A percentile compares a stretch with the other conserved stretches of the same genome.
Evolutionary conservation across 345 rosid genomes (phyloP).

Genomic region (Xanthoceras sorbifolium): DNA sequence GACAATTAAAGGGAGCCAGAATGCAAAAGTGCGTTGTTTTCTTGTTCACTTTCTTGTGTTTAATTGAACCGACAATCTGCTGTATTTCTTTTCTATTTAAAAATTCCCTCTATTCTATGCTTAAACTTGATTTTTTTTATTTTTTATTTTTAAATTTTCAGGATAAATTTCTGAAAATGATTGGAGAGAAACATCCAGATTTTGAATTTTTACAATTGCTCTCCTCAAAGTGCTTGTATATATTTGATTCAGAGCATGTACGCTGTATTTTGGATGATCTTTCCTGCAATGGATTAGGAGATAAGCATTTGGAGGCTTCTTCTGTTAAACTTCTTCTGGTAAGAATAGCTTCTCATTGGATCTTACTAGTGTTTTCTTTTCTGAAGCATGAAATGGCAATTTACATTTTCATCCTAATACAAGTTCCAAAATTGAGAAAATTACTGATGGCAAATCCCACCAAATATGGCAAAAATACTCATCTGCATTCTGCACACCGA

Average conservation of each 20-base stretch:
- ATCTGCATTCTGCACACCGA: background rate
- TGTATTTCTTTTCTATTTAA: background rate
- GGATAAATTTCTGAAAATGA: constrained; percentile 70
- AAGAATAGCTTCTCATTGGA: constrained; percentile 30
- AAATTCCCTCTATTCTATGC: constrained; percentile 9
- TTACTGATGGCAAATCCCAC: background rate
- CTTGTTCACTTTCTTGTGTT: constrained; percentile 11
- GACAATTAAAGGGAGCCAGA: constrained; percentile 40
- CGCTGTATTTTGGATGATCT: constrained; percentile 56
- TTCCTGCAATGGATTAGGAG: constrained; percentile 36
- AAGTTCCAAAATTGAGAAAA: background rate
- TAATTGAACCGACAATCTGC: constrained; percentile 2
- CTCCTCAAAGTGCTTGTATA: constrained; percentile 65
- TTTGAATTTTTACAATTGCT: constrained; percentile 64
- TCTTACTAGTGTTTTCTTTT: background rate
- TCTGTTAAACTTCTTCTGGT: constrained; percentile 75
- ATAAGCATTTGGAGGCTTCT: constrained; percentile 45
- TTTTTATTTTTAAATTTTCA: constrained; percentile 27
- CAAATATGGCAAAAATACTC: background rate
- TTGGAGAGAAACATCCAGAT: constrained; percentile 69
- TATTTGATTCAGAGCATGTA: constrained; percentile 74
- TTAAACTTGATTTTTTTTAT: constrained; percentile 13
- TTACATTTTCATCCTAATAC: background rate
- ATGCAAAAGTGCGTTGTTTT: constrained; percentile 44
- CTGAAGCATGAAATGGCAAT: background rate